Base-by-base conservation (phyloP, 1,284 basidiomycete species). In the Pseudozyma thailandica region DNA sequence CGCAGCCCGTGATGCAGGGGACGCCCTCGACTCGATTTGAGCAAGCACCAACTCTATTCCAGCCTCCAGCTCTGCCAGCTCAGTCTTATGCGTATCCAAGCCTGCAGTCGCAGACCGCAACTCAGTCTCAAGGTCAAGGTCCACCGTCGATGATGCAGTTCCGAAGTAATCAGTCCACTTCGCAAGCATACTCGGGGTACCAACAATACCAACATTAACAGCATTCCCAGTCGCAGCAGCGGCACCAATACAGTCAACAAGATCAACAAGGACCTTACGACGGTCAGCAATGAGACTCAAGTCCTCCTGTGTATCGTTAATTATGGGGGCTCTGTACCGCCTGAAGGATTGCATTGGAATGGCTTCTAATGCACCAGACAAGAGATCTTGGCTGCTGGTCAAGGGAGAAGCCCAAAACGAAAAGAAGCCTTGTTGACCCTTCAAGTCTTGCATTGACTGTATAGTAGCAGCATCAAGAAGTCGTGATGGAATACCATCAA, bases 181-280 rank as follows among this genome's bases (percentile, higher is more conserved):
- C 50, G 39, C 43, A 38, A 18, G 26, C 41, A 16, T 56, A 52
- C 39, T 15, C 49, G 4, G 43, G 43, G 25, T 15, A 28, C 7
- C 53, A 44, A 4, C 48, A 39, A 25, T 30, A 48, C n/a, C 39
- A 41, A 21, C 45, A 44, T 1, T 41, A 35, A 10, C 52, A 48
- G 28, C 45, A 52, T 21, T 38, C 39, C n/a, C 49, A 52, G 37
- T 38, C 39, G 21, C 49, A 48, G 12, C 39, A 38, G 16, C 45
- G 48, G n/a, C 43, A 45, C 6, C 43, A 50, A 27, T 37, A 38
- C 20, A 23, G 28, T 21, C 28, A 50, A 10, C 46, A 59, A 12
- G 30, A 23, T 27, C 50, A 47, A 25, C 52, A 62, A 25, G 50
- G 54, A 20, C 21, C 30, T 0, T 62, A 62, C 20, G 26, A 44